Evolutionary conservation across 1,139 yeast genomes (phyloP), one percentile per base, ranked within the genome.

Genomic region (Saccharomyces hybrid): DNA sequence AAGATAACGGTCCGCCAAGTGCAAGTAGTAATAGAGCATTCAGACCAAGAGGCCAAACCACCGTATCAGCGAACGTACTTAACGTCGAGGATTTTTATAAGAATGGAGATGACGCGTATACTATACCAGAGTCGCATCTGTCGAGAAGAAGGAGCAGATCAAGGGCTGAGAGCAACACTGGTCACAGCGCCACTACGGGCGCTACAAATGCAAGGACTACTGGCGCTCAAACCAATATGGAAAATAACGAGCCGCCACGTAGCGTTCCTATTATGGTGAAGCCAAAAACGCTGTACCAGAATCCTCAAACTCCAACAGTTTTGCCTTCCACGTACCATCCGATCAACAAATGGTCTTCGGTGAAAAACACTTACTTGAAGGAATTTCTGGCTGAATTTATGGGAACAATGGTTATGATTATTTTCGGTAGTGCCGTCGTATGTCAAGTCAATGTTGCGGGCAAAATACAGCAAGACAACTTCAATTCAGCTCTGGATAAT

Each of bases 351-450:
- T 70, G 73, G 73, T 67, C 72, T 1, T 56, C 65, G 28, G 53
- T 66, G 14, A 70, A 68, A 53, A 63, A 64, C 48, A 58, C 58
- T 5, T 63, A 67, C 49, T 57, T 68, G 51, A 69, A 68, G 49
- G 73, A 69, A 53, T 67, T 69, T 51, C 55, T 69, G 34, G 81
- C 82, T 24, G 82, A 78, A 64, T 78, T 76, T 60, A 61, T 77
- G 49, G 81, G 81, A n/a, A 74, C 79, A 2, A 60, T 76, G 66
- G 64, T 77, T 9, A 62, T 78, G 62, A 70, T 77, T 26, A 58
- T 73, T 54, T 70, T 74, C 51, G 81, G 81, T 59, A 75, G 73
- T 57, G 79, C 80, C 51, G 77, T 74, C 44, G 77, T 74, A 51
- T 77, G 78, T 32, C 81, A 78, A 64, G 73, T 68, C 47, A 66